Percentiles rank a stretch among this genome's conserved stretches.
Evolutionary conservation across 352 stramenopile species (phyloP).

Genomic region (Globisporangium polare): DNA sequence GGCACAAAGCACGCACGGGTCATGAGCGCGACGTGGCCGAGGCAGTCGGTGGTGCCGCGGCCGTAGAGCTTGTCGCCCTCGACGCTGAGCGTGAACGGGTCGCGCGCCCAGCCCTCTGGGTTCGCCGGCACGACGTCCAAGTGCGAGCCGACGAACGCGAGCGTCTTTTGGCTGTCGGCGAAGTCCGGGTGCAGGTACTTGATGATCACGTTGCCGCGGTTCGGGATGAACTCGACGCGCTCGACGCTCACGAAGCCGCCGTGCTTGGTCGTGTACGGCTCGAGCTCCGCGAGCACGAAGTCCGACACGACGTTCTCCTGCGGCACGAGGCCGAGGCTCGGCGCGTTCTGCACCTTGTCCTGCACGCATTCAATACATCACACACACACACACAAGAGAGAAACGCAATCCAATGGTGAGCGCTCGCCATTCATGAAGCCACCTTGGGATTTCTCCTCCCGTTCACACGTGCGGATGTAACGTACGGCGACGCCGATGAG

Average conservation of each 20-base stretch:
- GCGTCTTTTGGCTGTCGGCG: conserved; percentile 49
- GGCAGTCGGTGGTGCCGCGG: conserved; percentile 90
- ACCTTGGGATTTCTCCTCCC: not conserved
- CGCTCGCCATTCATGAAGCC: not conserved
- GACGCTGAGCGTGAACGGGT: conserved; percentile 86
- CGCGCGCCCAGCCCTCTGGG: conserved; percentile 82
- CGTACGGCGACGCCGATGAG: conserved; percentile 72
- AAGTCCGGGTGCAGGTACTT: conserved; percentile 68
- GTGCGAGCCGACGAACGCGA: conserved; percentile 88
- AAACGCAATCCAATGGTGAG: not conserved
- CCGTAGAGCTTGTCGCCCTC: conserved; percentile 92
- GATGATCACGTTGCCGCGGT: conserved; percentile 90
- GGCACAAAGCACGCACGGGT: conserved; percentile 38
- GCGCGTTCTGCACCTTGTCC: conserved; percentile 71
- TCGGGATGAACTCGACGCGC: conserved; percentile 78
- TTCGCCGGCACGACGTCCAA: conserved; percentile 93
- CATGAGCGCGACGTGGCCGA: conserved; percentile 91
- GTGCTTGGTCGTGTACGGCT: conserved; percentile 75
- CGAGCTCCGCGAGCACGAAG: conserved; percentile 81
- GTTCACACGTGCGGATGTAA: conserved; percentile 20
- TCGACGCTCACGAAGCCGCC: conserved; percentile 64
- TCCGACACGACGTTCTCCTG: conserved; percentile 87
- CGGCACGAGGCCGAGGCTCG: conserved; percentile 64
- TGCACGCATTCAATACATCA: too few species aligned
- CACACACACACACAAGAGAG: too few species aligned